A percentile compares a stretch with the other conserved stretches of the same genome.
phyloP scores from a whole-genome alignment of 805 yeast genomes.

The Kodamaea kaohsiungensis region DNA sequence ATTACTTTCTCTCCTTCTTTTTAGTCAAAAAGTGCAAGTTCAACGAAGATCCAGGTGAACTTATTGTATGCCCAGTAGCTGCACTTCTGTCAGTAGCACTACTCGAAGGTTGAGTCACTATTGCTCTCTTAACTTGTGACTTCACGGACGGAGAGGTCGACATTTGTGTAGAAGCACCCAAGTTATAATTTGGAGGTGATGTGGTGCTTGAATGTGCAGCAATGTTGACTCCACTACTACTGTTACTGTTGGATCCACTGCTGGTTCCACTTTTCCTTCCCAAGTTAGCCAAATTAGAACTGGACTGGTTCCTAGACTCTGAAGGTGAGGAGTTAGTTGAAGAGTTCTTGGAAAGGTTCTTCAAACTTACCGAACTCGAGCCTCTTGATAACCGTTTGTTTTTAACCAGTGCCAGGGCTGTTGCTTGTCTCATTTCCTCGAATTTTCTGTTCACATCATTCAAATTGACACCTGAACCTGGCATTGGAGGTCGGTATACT shows the following conservation, averaged over 20 bases:
- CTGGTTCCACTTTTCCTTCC: slow-evolving; percentile 12
- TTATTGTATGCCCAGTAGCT: slow-evolving; percentile 16
- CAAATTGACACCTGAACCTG: slow-evolving; percentile 39
- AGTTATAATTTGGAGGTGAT: background rate
- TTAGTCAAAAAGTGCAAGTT: slow-evolving; percentile 33
- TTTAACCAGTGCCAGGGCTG: slow-evolving; percentile 5
- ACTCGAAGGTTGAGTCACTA: slow-evolving; percentile 23
- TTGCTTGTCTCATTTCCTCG: slow-evolving; percentile 21
- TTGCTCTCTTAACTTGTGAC: slow-evolving; percentile 10
- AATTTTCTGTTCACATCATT: slow-evolving; percentile 22
- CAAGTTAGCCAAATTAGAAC: slow-evolving; percentile 24
- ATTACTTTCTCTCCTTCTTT: slow-evolving; percentile 26
- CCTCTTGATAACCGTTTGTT: slow-evolving; percentile 26
- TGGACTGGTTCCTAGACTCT: slow-evolving; percentile 37
- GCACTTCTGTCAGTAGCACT: slow-evolving; percentile 33
- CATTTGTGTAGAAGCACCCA: background rate
- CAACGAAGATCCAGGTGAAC: slow-evolving; percentile 19
- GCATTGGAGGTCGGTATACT: slow-evolving; percentile 57
- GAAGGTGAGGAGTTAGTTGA: slow-evolving; percentile 42
- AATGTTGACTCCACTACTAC: slow-evolving; percentile 5
- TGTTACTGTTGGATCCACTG: slow-evolving; percentile 8
- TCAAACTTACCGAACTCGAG: slow-evolving; percentile 24
- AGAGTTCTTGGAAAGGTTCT: slow-evolving; percentile 22
- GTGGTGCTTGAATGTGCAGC: background rate
- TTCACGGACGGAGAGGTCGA: slow-evolving; percentile 6